Evolutionary conservation across 2,329 filamentous ascomycete genomes (phyloP).

Genomic region (Colletotrichum tofieldiae): DNA sequence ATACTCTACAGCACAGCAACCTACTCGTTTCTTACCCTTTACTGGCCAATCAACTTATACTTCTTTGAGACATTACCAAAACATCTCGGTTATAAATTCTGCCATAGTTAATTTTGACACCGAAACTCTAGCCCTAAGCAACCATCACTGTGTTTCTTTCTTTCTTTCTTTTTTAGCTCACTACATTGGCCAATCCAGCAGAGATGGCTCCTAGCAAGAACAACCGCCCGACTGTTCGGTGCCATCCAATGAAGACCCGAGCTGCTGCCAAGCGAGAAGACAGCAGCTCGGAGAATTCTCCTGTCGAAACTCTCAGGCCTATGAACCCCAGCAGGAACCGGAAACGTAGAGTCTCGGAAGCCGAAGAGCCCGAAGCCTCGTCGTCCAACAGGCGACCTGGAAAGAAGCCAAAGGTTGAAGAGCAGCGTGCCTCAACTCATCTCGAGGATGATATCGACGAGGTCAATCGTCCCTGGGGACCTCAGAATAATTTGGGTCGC

Average conservation of each 20-base stretch:
- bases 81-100: not conserved
- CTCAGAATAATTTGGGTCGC: too few species aligned
- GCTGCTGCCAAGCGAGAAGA: not conserved
- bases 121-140: fast-evolving
- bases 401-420: not conserved
- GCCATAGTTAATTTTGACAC: too few species aligned
- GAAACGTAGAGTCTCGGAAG: not conserved
- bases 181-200: too few species aligned
- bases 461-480: not conserved
- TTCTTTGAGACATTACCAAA: too few species aligned
- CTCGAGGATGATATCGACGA: not conserved
- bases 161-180: too few species aligned
- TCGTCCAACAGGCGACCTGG: not conserved
- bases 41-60: not conserved
- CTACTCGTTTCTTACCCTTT: not conserved
- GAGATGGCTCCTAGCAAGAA: not conserved
- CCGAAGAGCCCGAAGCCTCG: not conserved
- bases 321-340: not conserved
- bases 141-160: too few species aligned
- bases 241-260: not conserved
- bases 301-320: not conserved
- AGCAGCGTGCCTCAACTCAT: too few species aligned
- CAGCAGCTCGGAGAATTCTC: not conserved
- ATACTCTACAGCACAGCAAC: not conserved
- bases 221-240: not conserved